phyloP scores from a whole-genome alignment of 116 monocot genomes.

The Posidonia oceanica region DNA sequence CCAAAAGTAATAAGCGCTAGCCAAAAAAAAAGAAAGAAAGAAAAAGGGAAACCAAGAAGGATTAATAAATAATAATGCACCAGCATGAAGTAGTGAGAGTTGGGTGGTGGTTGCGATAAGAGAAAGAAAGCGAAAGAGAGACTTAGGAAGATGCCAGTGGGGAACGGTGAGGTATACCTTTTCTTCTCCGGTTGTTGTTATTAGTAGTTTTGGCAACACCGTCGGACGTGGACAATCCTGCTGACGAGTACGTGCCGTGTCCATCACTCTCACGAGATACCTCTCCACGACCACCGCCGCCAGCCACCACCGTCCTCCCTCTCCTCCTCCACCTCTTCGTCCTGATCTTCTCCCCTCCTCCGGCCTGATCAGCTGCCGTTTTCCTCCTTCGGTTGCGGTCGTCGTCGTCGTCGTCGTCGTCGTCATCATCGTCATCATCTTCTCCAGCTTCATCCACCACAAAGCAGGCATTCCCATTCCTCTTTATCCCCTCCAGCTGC shows the following conservation, averaged over 20 bases:
- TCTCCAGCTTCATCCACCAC: slow-evolving; percentile 8
- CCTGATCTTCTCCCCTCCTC: neutral
- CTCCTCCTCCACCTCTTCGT: neutral
- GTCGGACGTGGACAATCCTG: neutral
- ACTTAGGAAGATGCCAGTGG: slow-evolving; percentile 28
- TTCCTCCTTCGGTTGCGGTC: neutral
- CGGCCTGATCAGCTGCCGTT: neutral
- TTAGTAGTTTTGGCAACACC: neutral
- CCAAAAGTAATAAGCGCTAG: too few species aligned
- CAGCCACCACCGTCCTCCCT: neutral
- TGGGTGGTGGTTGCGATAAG: neutral
- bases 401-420: slow-evolving; percentile 6
- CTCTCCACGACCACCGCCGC: neutral
- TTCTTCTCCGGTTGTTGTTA: slow-evolving; percentile 22
- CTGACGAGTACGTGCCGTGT: neutral
- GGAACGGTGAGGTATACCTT: slow-evolving; percentile 58
- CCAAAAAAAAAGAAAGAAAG: too few species aligned
- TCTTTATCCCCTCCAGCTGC: slow-evolving; percentile 66
- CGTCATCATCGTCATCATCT: slow-evolving; percentile 7
- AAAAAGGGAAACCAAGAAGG: too few species aligned
- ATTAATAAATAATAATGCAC: neutral
- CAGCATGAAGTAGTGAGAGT: neutral
- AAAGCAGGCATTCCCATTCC: slow-evolving; percentile 46
- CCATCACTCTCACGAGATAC: neutral
- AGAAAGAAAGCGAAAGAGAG: neutral